Evolutionary conservation across 1,139 yeast genomes (phyloP), one percentile per base, ranked within the genome.

Genomic region (Debaryomyces udenii): DNA sequence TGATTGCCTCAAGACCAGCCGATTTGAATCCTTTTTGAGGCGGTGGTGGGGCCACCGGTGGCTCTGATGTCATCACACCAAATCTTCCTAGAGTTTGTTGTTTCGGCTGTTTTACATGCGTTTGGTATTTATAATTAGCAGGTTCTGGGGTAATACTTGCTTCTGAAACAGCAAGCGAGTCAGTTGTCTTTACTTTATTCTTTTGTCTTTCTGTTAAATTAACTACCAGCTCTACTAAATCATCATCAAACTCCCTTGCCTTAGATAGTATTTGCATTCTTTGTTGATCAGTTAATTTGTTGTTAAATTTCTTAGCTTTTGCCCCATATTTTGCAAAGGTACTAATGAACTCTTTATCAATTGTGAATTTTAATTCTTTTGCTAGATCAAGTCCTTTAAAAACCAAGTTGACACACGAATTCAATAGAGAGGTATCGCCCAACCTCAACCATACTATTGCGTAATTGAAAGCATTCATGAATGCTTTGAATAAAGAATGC

Each of bases 381-480:
- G 90, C 86, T 39, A 86, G 61, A 49, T 81, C 86, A 39, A 88
- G 70, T 0, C 89, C 83, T 38, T 78, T 76, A 41, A 82, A 75
- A 9, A 87, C 87, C 44, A 88, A 69, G 24, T 74, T 75, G 9
- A 88, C 91, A 67, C 96, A 88, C 1, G 90, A 78, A 28, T 79
- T 80, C 35, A 90, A 69, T 34, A 91, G 68, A 2, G 89, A 83
- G 9, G 78, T 70, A 62, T 91, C 97, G 42, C 91, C 89, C 38
- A 91, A 68, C 46, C 95, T 74, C 29, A 91, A 68, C 94, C 97
- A 87, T 27, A 81, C 82, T 35, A 87, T 71, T 67, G 86, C 80
- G 45, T 80, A 70, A 18, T 74, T 70, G 49, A 85, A 81, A 0
- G 89, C 78, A 18, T 63, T 56, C 66, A 78, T 62, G 38, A 71